Conservation (phyloP, 805 yeast genomes). For the Metschnikowia sp. region DNA sequence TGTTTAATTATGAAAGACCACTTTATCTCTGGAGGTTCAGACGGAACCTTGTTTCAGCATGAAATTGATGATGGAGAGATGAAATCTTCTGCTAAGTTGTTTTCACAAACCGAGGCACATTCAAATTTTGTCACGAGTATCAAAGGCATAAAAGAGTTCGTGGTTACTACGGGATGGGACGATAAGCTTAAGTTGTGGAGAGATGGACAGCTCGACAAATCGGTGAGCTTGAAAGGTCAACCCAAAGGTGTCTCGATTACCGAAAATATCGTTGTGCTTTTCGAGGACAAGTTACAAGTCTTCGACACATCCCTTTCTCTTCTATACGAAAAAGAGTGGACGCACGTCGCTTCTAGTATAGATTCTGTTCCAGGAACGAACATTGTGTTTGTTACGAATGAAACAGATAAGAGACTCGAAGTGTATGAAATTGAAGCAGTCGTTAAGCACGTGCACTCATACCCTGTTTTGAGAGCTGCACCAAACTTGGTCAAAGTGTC, state of each 20-base stretch:
- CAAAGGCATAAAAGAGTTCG: slow-evolving; percentile 23
- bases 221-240: slow-evolving; percentile 25
- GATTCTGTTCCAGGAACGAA: slow-evolving; percentile 21
- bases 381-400: slow-evolving; percentile 30
- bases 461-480: slow-evolving; percentile 51
- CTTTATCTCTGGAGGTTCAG: slow-evolving; percentile 70
- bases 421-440: slow-evolving; percentile 44
- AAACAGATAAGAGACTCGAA: slow-evolving; percentile 28
- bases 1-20: slow-evolving; percentile 28
- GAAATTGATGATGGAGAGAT: slow-evolving; percentile 20
- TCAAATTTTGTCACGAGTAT: slow-evolving; percentile 63
- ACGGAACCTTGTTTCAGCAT: slow-evolving; percentile 74
- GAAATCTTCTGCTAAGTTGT: not conserved
- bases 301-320: slow-evolving; percentile 15
- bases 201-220: slow-evolving; percentile 11
- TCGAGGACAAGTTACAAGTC: slow-evolving; percentile 28
- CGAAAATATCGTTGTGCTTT: slow-evolving; percentile 26
- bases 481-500: slow-evolving; percentile 67
- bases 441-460: slow-evolving; percentile 28
- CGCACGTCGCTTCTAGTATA: slow-evolving; percentile 24
- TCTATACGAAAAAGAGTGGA: slow-evolving; percentile 18
- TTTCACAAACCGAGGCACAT: slow-evolving; percentile 44
- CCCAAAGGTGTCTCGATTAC: slow-evolving; percentile 33
- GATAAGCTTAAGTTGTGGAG: slow-evolving; percentile 55
- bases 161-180: slow-evolving; percentile 82